Percentiles rank a stretch among this genome's conserved stretches.
phyloP scores from a whole-genome alignment of 176 grass and related monocot genomes.

The Areca catechu region DNA sequence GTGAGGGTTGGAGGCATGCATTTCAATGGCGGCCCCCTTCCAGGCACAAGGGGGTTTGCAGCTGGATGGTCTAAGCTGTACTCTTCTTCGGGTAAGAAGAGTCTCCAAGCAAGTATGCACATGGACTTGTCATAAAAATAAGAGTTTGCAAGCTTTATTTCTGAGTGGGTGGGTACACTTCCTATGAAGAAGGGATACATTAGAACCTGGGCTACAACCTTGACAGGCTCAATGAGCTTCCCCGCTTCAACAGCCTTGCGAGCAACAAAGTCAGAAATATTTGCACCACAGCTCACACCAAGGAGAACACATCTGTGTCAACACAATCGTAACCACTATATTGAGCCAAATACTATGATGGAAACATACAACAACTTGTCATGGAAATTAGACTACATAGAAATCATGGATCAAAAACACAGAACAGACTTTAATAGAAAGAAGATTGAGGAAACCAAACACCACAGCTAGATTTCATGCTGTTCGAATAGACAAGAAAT shows the following conservation, averaged over 20 bases:
- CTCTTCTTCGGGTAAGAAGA: slow-evolving; percentile 71
- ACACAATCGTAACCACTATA: background rate
- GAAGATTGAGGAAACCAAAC: no score
- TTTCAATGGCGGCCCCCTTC: slow-evolving; percentile 50
- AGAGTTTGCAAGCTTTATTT: slow-evolving; percentile 84
- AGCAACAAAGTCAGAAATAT: slow-evolving; percentile 80
- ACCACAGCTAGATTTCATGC: no score
- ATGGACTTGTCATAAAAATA: slow-evolving; percentile 89
- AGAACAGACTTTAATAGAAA: no score
- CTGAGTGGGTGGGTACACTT: slow-evolving; percentile 69
- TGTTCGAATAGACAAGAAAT: no score
- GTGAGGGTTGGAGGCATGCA: slow-evolving; percentile 81
- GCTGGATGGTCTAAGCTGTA: slow-evolving; percentile 76
- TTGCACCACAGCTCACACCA: slow-evolving; percentile 80
- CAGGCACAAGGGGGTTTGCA: slow-evolving; percentile 53
- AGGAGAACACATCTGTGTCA: slow-evolving; percentile 79
- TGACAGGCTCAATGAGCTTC: slow-evolving; percentile 60
- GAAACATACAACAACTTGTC: no score
- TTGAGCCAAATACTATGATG: background rate
- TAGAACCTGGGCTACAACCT: slow-evolving; percentile 83
- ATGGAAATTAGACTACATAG: no score
- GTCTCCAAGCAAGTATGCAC: slow-evolving; percentile 80
- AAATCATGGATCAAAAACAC: no score
- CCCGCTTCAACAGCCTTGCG: slow-evolving; percentile 46
- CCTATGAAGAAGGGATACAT: slow-evolving; percentile 97